Evolutionary conservation across 2,329 filamentous ascomycete genomes (phyloP).

Genomic region (Aspergillus persii): DNA sequence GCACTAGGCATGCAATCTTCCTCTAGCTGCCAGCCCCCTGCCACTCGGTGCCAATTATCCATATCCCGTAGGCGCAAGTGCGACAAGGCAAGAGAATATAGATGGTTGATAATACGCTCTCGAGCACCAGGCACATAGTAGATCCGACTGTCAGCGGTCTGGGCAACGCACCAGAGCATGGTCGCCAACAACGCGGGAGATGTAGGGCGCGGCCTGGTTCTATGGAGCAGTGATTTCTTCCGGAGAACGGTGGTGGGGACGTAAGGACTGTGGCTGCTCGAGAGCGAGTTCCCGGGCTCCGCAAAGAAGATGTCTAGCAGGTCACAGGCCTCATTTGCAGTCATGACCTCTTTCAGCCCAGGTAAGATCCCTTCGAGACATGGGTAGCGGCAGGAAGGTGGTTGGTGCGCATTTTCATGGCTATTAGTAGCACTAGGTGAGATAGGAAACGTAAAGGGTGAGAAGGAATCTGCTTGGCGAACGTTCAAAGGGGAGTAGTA

Average conservation of each 20-base stretch:
- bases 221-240: conserved; percentile 44
- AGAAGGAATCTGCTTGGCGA: background rate
- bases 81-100: conserved; percentile 35
- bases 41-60: conserved; percentile 16
- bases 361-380: conserved; percentile 45
- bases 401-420: background rate
- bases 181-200: conserved; percentile 48
- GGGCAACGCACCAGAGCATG: conserved; percentile 50
- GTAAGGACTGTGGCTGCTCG: conserved; percentile 49
- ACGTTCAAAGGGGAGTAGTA: background rate
- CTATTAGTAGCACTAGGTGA: background rate
- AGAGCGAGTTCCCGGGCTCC: conserved; percentile 36
- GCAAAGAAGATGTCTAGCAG: conserved; percentile 50
- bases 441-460: background rate
- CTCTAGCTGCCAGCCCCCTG: background rate
- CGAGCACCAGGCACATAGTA: conserved; percentile 44
- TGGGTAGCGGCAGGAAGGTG: conserved; percentile 24
- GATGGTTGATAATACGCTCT: conserved; percentile 31
- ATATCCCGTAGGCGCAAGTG: conserved; percentile 27
- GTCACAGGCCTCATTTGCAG: conserved; percentile 44
- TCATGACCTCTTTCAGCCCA: conserved; percentile 39
- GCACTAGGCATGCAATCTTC: background rate
- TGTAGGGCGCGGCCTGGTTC: conserved; percentile 40
- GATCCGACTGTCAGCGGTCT: conserved; percentile 48
- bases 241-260: conserved; percentile 49